phyloP scores from a whole-genome alignment of 2,329 filamentous ascomycete genomes.

The Ophiostoma montium region DNA sequence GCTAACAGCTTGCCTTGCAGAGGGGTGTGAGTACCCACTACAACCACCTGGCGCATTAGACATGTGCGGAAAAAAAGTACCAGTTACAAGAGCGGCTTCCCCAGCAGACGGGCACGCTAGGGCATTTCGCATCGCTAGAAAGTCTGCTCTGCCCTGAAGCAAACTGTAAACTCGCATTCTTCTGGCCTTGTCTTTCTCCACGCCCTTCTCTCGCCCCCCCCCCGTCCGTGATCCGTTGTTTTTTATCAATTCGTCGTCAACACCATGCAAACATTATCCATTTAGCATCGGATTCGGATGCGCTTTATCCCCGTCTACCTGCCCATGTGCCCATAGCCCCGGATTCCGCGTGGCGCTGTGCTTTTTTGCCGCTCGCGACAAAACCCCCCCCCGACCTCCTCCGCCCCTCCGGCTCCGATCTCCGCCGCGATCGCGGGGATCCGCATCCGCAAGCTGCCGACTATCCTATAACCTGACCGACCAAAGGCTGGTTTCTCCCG shows the following conservation, averaged over 20 bases:
- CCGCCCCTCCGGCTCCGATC: conserved; percentile 3
- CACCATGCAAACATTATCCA: conserved; percentile 32
- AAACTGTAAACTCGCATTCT: background rate
- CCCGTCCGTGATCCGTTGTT: background rate
- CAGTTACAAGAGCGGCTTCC: too few species aligned
- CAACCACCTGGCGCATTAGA: too few species aligned
- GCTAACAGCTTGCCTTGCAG: too few species aligned
- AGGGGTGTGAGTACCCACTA: too few species aligned
- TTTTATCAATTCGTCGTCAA: conserved; percentile 16
- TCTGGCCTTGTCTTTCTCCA: background rate
- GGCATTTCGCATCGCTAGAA: background rate
- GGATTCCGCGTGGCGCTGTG: conserved; percentile 30
- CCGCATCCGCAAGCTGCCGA: too few species aligned
- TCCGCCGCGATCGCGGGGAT: conserved; percentile 17
- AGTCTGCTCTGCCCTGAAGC: background rate
- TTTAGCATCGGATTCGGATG: conserved; percentile 26
- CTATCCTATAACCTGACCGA: too few species aligned
- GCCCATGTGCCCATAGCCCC: conserved; percentile 31
- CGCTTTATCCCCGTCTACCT: conserved; percentile 24
- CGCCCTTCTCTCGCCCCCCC: background rate
- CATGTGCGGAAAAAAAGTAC: too few species aligned
- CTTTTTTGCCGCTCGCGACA: conserved; percentile 33
- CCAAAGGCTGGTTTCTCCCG: too few species aligned
- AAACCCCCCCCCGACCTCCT: background rate
- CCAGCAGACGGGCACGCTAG: background rate